phyloP scores from a whole-genome alignment of 225 moss, liverwort and hornwort species.

The Physcomitrium patens region DNA sequence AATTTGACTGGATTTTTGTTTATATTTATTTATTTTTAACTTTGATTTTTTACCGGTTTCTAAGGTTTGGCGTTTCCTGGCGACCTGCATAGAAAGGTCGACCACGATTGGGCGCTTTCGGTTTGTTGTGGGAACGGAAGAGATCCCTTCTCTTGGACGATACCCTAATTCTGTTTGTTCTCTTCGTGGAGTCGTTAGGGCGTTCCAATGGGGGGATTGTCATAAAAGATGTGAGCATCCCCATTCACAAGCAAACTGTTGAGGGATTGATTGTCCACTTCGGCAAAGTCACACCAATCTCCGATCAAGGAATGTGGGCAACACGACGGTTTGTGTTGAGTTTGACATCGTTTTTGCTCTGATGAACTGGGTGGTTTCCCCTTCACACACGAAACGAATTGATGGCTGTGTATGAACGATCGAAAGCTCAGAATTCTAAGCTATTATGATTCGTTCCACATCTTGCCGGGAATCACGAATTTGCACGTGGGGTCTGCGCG shows the following conservation, averaged over 20 bases:
- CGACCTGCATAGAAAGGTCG: too few species aligned
- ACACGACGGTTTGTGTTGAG: neutral
- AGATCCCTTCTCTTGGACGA: neutral
- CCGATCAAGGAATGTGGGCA: too few species aligned
- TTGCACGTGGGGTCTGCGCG: slow-evolving; percentile 6
- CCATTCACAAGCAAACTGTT: neutral
- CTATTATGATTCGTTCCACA: neutral
- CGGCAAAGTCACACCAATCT: too few species aligned
- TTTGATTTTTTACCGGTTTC: too few species aligned
- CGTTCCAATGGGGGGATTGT: neutral
- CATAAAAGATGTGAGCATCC: neutral
- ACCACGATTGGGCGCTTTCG: too few species aligned
- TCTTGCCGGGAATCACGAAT: neutral
- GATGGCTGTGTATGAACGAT: neutral
- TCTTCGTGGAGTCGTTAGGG: slow-evolving; percentile 24
- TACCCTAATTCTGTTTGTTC: neutral
- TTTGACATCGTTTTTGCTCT: neutral
- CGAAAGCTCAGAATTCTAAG: neutral
- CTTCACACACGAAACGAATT: neutral
- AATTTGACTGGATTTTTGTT: too few species aligned
- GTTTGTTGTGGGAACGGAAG: neutral
- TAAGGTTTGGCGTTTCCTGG: too few species aligned
- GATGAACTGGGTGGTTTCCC: neutral
- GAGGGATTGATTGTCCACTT: neutral
- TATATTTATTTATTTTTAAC: too few species aligned